Evolutionary conservation across 306 rosid species (phyloP), one percentile per base, ranked within the genome.

Genomic region (Carpinus fangiana): DNA sequence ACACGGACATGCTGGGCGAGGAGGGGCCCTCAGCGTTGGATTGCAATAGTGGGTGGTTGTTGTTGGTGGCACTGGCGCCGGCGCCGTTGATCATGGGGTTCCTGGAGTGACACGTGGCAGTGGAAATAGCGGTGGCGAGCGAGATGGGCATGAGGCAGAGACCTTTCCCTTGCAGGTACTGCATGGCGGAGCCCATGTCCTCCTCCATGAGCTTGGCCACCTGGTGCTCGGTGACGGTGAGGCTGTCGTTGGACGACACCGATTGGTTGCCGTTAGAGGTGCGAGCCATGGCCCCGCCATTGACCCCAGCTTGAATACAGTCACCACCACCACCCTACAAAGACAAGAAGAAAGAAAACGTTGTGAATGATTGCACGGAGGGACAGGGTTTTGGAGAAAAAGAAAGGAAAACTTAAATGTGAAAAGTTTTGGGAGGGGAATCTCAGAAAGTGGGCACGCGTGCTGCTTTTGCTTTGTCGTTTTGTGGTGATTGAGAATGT

Each of bases 111-210:
- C 93, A 91, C 68, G 98, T 88, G 90, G 97, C 90, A 2, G 96
- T 84, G 6, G 99, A 96, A 38, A 96, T 91, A 0, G 98, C 99
- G 0, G 96, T 93, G 17, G 99, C 99, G 0, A 96, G 87, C 2
- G 99, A 96, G 70, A 96, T 96, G 3, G 99, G 98, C 99, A 96
- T 96, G 66, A 96, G 96, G 87, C 99, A 96, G 13, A 96, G 96
- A 20, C 99, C 99, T 20, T 96, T 96, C 0, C 99, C 98, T 50
- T 93, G 98, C 0, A 96, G 90, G 79, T 96, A 96, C 77, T 93
- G 99, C 99, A 96, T 96, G 80, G 99, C 98, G 16, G 99, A 91
- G 2, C 98, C 98, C 99, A 96, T 93, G 87, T 96, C 99, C 76
- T 96, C 94, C 70, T 91, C 96, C 98, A 96, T 93, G 0, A 96